Base-by-base conservation (phyloP, 768 basidiomycete species). In the Lentinula guzmanii region DNA sequence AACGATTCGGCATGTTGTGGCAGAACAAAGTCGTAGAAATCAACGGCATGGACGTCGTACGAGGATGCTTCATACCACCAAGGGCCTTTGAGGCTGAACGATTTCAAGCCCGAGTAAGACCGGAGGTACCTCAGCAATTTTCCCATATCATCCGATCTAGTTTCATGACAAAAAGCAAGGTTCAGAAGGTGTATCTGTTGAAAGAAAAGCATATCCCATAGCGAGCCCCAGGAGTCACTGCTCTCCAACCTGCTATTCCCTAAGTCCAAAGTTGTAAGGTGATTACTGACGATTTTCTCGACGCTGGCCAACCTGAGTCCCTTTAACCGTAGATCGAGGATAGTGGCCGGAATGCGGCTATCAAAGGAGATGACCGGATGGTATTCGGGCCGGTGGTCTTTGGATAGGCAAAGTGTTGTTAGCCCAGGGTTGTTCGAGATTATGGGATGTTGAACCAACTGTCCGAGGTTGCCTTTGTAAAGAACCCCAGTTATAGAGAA, bases 91-190 rank as follows among this genome's bases (percentile, higher is more conserved):
- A 58, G 34, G 6, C 15, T 18, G 18, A 58, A 41, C 8, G 42
- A 24, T 45, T 58, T 43, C 42, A 58, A 33, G 41, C 56, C 56
- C 42, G 56, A 58, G 45, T 58, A 58, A 16, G 56, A 58, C 24
- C 9, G 28, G 10, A 56, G 13, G 18, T 56, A 56, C 18, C 41
- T 16, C 54, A 56, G 24, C 33, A 56, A 16, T 7, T 56, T 37
- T 16, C 35, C 3, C 37, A 24, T 53, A 24, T 48, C 8, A 48
- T 18, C 21, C 8, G 21, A 48, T 48, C 46, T 48, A 8, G 46
- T 21, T 16, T 16, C 5, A 48, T 24, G 18, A 48, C 21, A 9
- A 7, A 48, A 9, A 48, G 46, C 46, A 24, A 48, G n/a, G 46
- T 48, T 24, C 16, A n/a, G 10, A 5, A 48, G 46, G 46, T 24